Evolutionary conservation across 169 alveolate species (phyloP), one percentile per base, ranked within the genome.

Genomic region (Eimeria maxima): DNA sequence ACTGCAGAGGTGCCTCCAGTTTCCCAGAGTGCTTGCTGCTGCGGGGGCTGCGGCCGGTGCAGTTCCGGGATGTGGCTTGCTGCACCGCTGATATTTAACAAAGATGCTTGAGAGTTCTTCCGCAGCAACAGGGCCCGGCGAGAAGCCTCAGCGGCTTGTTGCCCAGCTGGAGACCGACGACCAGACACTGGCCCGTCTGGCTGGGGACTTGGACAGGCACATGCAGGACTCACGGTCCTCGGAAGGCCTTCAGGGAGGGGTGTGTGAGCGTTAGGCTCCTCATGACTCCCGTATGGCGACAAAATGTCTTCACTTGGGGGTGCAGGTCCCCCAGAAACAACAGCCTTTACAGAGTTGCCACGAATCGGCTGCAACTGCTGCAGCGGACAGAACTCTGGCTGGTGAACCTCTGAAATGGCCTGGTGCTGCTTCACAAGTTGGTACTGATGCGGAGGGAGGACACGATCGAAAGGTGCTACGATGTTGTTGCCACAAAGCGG

Each of bases 71-170:
- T 74, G 29, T 81, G 90, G 33, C 6, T 27, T 13, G 71, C 90
- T 50, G 90, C 90, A 29, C 53, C 20, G 73, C 90, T 50, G 13
- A 81, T 53, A 7, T 81, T 71, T 27, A 81, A 13, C 67, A 81
- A 55, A 47, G 90, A 81, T 3, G 90, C 42, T 60, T 47, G 90
- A 11, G 90, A 81, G 50, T 29, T 81, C 24, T 81, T 81, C 47
- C 90, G 67, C 53, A 81, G 45, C 71, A 81, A 13, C 29, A 50
- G 38, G 29, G 90, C 90, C 29, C 90, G 90, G 42, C 90, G 90
- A 53, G 90, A 81, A 81, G 90, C 90, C 38, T 81, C 71, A 45
- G 90, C 90, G 24, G 90, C 90, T 73, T 81, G 90, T 73, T 81
- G 65, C 73, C 71, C 90, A 18, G 90, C 90, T 16, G 90, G 90